A percentile compares a stretch with the other conserved stretches of the same genome.
Conservation (phyloP, 192 early-diverging fungal species). For the Coemansia nantahalensis region DNA sequence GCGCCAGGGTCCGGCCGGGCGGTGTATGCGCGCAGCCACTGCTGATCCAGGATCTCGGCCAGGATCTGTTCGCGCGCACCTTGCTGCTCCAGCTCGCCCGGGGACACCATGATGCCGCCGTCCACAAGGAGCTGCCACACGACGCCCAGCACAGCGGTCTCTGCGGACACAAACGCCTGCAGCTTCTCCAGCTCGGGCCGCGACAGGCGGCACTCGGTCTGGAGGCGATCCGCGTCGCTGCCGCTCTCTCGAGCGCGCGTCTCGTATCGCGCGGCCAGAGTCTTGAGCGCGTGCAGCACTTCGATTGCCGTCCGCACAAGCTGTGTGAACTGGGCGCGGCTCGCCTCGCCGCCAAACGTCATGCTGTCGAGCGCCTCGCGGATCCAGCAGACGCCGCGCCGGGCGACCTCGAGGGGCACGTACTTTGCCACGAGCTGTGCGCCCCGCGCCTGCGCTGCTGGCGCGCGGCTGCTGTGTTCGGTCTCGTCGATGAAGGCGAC, state of each 20-base stretch:
- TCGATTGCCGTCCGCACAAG: slow-evolving; percentile 13
- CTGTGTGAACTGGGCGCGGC: slow-evolving; percentile 23
- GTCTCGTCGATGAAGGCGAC: slow-evolving; percentile 18
- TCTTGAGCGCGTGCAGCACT: slow-evolving; percentile 17
- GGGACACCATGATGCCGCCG: slow-evolving; percentile 46
- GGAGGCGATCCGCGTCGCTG: no score
- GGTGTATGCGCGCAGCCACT: slow-evolving; percentile 25
- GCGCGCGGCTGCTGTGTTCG: slow-evolving; percentile 25
- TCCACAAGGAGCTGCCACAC: slow-evolving; percentile 47
- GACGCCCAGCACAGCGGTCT: slow-evolving; percentile 17
- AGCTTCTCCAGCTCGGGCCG: slow-evolving; percentile 13
- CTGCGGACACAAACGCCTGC: slow-evolving; percentile 10
- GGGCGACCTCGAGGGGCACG: slow-evolving; percentile 34
- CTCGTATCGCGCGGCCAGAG: slow-evolving; percentile 2
- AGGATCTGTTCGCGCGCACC: slow-evolving; percentile 28
- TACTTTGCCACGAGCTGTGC: slow-evolving; percentile 2
- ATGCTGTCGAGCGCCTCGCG: slow-evolving; percentile 43
- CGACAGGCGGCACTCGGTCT: background rate
- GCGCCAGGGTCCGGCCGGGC: background rate
- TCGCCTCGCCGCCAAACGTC: slow-evolving; percentile 20
- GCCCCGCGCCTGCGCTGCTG: background rate
- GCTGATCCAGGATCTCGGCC: slow-evolving; percentile 31
- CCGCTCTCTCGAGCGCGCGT: background rate
- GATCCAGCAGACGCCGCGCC: slow-evolving; percentile 35
- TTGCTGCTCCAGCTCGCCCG: slow-evolving; percentile 36